Evolutionary conservation across 2,329 filamentous ascomycete species (phyloP).

Genomic region (Monilinia fructicola): DNA sequence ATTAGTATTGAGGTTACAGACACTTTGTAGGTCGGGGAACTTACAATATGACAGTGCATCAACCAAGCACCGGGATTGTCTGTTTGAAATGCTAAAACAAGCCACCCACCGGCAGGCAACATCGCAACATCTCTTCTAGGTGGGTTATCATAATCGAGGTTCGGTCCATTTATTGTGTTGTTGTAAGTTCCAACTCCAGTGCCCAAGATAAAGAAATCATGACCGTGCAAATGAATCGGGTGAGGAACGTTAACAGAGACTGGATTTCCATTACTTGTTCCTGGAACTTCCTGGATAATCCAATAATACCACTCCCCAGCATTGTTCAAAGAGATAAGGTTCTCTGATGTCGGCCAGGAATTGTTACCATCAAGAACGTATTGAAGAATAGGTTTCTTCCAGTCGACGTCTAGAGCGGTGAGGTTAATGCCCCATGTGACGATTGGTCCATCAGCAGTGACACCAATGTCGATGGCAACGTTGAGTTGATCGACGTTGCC

Average conservation of each 20-base stretch:
- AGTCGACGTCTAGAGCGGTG: constrained; percentile 42
- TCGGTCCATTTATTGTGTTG: constrained; percentile 5
- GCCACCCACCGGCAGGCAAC: constrained; percentile 37
- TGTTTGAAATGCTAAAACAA: constrained; percentile 29
- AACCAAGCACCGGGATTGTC: constrained; percentile 43
- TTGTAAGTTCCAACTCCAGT: constrained; percentile 29
- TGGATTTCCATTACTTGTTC: background rate
- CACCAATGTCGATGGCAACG: constrained; percentile 22
- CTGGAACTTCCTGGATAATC: constrained; percentile 26
- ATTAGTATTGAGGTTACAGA: background rate
- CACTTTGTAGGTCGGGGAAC: background rate
- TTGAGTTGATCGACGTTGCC: constrained; percentile 10
- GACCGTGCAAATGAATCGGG: constrained; percentile 49
- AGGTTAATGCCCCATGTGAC: constrained; percentile 25
- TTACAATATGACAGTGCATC: constrained; percentile 34
- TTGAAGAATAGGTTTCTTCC: constrained; percentile 45
- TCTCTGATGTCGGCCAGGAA: constrained; percentile 25
- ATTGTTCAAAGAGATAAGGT: constrained; percentile 26
- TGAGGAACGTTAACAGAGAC: constrained; percentile 37
- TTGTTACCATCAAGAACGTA: constrained; percentile 37
- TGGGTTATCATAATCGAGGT: constrained; percentile 43
- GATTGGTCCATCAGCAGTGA: constrained; percentile 20
- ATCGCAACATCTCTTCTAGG: constrained; percentile 52
- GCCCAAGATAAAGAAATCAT: constrained; percentile 46
- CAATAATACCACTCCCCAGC: constrained; percentile 27